Conservation (phyloP, 371 early-diverging fungal species). For the Lichtheimia corymbifera region DNA sequence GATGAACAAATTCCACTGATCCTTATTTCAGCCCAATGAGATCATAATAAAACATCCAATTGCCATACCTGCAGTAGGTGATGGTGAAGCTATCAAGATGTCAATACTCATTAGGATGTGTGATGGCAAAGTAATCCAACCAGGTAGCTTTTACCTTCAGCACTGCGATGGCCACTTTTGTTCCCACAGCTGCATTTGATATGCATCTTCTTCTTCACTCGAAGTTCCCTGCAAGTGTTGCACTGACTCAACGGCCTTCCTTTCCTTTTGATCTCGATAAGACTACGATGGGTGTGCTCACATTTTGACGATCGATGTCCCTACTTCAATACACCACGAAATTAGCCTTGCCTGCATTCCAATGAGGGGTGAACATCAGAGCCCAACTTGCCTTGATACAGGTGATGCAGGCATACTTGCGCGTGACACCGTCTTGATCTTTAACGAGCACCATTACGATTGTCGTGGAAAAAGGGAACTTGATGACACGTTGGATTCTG, state of each 20-base stretch:
- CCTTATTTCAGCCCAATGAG: too few relatives aligned
- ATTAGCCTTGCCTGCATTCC: background rate
- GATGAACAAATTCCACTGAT: too few relatives aligned
- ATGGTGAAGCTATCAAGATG: too few relatives aligned
- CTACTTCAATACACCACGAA: slow-evolving; percentile 11
- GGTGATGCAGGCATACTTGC: slow-evolving; percentile 44
- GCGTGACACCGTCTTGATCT: slow-evolving; percentile 34
- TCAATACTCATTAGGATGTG: too few relatives aligned
- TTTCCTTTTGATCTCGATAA: slow-evolving; percentile 71
- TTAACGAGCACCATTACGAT: slow-evolving; percentile 29
- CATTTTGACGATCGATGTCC: slow-evolving; percentile 68
- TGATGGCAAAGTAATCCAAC: too few relatives aligned
- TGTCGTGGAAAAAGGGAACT: too few relatives aligned
- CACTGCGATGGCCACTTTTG: slow-evolving; percentile 1
- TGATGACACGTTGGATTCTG: too few relatives aligned
- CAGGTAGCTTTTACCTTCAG: background rate
- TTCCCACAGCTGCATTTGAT: slow-evolving; percentile 68
- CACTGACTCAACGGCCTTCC: slow-evolving; percentile 83
- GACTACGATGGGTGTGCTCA: slow-evolving; percentile 59
- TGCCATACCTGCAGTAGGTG: too few relatives aligned
- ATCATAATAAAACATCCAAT: too few relatives aligned
- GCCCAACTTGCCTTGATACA: slow-evolving; percentile 40
- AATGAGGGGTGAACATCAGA: background rate
- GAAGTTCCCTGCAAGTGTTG: slow-evolving; percentile 64
- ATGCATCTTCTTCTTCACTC: slow-evolving; percentile 73